These are phyloP conservation scores for Triticum urartu DNA, from an alignment of 176 grass and related monocot genomes.

Conservation along the genomic window DNA sequence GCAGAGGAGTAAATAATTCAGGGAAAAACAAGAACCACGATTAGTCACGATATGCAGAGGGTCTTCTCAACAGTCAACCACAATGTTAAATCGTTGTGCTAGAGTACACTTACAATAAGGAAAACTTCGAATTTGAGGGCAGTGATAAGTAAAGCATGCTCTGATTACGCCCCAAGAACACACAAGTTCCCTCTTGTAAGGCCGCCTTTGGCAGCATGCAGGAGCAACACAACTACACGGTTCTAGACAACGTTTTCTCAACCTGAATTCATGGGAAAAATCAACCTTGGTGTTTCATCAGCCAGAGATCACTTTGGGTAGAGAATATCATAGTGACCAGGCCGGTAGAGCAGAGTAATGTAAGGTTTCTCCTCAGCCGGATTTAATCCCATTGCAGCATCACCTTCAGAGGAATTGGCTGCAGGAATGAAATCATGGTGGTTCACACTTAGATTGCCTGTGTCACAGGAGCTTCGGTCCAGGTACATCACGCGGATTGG, in stretches of 20 bases:
- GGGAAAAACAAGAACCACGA: background rate
- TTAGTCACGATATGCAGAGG: slow-evolving; percentile 17
- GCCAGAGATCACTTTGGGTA: slow-evolving; percentile 66
- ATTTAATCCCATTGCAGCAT: slow-evolving; percentile 21
- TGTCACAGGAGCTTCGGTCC: slow-evolving; percentile 65
- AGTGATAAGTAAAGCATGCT: slow-evolving; percentile 24
- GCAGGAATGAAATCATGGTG: slow-evolving; percentile 84
- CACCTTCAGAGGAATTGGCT: slow-evolving; percentile 15
- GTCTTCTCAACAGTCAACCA: slow-evolving; percentile 31
- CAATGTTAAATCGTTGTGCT: slow-evolving; percentile 39
- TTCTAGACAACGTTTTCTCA: slow-evolving; percentile 21
- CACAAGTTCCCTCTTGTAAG: slow-evolving; percentile 38
- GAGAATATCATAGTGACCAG: slow-evolving; percentile 96
- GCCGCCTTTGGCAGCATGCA: slow-evolving; percentile 62
- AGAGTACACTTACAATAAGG: slow-evolving; percentile 24
- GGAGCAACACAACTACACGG: slow-evolving; percentile 36
- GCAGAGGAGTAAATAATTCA: background rate
- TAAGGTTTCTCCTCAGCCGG: slow-evolving; percentile 47
- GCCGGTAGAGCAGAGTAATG: slow-evolving; percentile 84
- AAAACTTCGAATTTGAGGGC: slow-evolving; percentile 22
- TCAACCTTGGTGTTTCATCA: background rate
- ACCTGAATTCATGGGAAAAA: slow-evolving; percentile 21
- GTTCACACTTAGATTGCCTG: slow-evolving; percentile 51
- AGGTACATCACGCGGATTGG: slow-evolving; percentile 94
- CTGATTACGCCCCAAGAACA: slow-evolving; percentile 14